Conservation (phyloP, 2,329 filamentous ascomycete genomes). For the Phyllosticta paracitricarpa region DNA sequence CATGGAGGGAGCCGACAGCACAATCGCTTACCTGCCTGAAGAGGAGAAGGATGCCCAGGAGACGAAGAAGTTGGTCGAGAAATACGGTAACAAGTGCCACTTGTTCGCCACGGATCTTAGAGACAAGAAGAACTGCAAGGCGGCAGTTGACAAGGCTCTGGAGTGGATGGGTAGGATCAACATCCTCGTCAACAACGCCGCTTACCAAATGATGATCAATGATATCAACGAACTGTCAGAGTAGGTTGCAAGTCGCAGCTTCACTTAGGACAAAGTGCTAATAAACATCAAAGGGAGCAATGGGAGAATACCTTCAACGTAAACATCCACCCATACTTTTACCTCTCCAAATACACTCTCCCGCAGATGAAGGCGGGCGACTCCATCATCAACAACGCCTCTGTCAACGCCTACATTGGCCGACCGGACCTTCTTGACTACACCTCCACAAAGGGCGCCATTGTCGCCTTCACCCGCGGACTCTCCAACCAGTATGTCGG, state of each 20-base stretch:
- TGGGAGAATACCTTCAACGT: slow-evolving; percentile 72
- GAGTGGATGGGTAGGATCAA: slow-evolving; percentile 59
- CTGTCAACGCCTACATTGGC: slow-evolving; percentile 74
- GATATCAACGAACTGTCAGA: slow-evolving; percentile 63
- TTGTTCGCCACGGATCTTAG: slow-evolving; percentile 56
- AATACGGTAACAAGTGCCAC: slow-evolving; percentile 55
- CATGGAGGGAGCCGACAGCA: slow-evolving; percentile 66
- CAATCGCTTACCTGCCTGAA: slow-evolving; percentile 64
- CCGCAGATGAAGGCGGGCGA: slow-evolving; percentile 65
- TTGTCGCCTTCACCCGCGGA: slow-evolving; percentile 68
- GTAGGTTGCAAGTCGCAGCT: slow-evolving; percentile 31
- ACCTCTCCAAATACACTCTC: slow-evolving; percentile 65
- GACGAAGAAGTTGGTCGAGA: slow-evolving; percentile 61
- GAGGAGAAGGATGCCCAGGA: slow-evolving; percentile 69
- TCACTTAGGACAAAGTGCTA: background rate
- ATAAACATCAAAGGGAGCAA: slow-evolving; percentile 48
- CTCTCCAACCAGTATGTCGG: slow-evolving; percentile 64
- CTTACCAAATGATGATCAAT: slow-evolving; percentile 63
- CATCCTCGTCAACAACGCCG: slow-evolving; percentile 65
- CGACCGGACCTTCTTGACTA: slow-evolving; percentile 74
- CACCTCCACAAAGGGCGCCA: slow-evolving; percentile 68
- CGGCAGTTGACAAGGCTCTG: slow-evolving; percentile 56
- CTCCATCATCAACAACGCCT: slow-evolving; percentile 78
- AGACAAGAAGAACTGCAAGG: slow-evolving; percentile 57
- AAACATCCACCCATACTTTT: slow-evolving; percentile 78